Evolutionary conservation across 208 protist species (phyloP).

Genomic region (Crithidia mellificae): DNA sequence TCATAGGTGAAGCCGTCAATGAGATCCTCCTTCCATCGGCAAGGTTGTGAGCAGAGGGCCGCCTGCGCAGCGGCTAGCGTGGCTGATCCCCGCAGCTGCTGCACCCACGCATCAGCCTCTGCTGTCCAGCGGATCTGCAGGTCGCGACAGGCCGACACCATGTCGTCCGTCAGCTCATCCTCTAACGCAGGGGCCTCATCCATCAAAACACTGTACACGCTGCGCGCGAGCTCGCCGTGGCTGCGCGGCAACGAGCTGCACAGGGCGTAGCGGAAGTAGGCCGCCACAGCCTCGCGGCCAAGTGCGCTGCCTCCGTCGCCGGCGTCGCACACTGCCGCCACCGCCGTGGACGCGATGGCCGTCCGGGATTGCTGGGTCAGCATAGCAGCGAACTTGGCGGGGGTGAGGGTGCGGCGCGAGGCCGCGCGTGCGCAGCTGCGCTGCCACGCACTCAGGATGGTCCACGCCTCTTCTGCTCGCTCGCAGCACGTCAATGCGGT

Average conservation of each 20-base stretch:
- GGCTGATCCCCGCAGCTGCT: constrained; percentile 15
- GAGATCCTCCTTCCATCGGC: constrained; percentile 9
- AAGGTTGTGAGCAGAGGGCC: constrained; percentile 20
- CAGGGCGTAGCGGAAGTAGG: constrained; percentile 27
- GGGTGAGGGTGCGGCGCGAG: background rate
- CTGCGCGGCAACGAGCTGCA: constrained; percentile 39
- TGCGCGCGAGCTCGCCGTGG: constrained; percentile 35
- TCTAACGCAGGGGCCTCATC: constrained; percentile 41
- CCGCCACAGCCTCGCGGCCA: constrained; percentile 10
- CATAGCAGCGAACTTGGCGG: constrained; percentile 17
- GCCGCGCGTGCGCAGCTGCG: constrained; percentile 18
- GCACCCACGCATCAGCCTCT: constrained; percentile 1
- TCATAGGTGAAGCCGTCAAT: constrained; percentile 19
- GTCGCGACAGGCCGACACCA: constrained; percentile 24
- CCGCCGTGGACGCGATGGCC: background rate
- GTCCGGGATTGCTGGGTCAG: constrained; percentile 20
- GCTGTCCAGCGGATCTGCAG: constrained; percentile 9
- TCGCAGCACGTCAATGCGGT: constrained; percentile 38
- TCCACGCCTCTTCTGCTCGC: constrained; percentile 35
- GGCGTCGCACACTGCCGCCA: constrained; percentile 14
- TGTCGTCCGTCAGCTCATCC: constrained; percentile 42
- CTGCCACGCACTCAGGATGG: constrained; percentile 33
- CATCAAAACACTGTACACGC: constrained; percentile 33
- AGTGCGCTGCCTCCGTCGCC: constrained; percentile 7
- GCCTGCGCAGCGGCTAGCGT: no score